phyloP scores from a whole-genome alignment of 2,329 filamentous ascomycete species.

The Lecanicillium sp. region DNA sequence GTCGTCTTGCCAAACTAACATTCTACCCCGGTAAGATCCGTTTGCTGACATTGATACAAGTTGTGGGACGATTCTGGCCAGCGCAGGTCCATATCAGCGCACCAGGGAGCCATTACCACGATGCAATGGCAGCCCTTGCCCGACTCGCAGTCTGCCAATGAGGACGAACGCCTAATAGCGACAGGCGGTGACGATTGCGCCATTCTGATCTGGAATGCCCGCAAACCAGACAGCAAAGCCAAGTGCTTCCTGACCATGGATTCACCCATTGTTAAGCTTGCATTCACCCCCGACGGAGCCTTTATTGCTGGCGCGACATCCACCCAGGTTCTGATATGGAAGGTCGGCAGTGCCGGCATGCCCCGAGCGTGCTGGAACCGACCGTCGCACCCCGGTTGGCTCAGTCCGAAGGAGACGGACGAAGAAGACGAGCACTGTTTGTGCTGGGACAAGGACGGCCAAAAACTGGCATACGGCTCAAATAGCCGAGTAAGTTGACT shows the following conservation, averaged over 20 bases:
- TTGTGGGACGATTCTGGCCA: constrained; percentile 49
- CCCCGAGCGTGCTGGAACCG: constrained; percentile 55
- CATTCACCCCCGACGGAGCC: constrained; percentile 56
- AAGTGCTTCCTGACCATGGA: constrained; percentile 56
- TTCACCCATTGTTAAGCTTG: constrained; percentile 47
- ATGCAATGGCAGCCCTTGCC: constrained; percentile 53
- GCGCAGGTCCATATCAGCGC: constrained; percentile 48
- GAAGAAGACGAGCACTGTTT: constrained; percentile 56
- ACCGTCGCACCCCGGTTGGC: constrained; percentile 47
- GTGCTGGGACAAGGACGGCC: constrained; percentile 54
- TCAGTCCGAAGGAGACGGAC: constrained; percentile 48
- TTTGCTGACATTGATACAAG: constrained; percentile 20
- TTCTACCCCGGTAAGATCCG: neutral
- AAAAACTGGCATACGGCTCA: constrained; percentile 55
- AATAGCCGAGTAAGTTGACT: constrained; percentile 53
- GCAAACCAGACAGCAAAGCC: constrained; percentile 44
- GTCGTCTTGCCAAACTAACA: constrained; percentile 19
- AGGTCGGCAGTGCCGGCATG: constrained; percentile 49
- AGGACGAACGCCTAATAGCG: constrained; percentile 50
- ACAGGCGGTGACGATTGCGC: constrained; percentile 56
- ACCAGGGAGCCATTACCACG: constrained; percentile 49
- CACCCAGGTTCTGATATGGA: constrained; percentile 55
- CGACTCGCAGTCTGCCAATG: constrained; percentile 22
- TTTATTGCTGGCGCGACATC: constrained; percentile 56
- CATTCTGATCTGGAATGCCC: constrained; percentile 56